A percentile compares a stretch with the other conserved stretches of the same genome.
Conservation (phyloP, 306 rosid genomes). For the Cyamopsis tetragonoloba region DNA sequence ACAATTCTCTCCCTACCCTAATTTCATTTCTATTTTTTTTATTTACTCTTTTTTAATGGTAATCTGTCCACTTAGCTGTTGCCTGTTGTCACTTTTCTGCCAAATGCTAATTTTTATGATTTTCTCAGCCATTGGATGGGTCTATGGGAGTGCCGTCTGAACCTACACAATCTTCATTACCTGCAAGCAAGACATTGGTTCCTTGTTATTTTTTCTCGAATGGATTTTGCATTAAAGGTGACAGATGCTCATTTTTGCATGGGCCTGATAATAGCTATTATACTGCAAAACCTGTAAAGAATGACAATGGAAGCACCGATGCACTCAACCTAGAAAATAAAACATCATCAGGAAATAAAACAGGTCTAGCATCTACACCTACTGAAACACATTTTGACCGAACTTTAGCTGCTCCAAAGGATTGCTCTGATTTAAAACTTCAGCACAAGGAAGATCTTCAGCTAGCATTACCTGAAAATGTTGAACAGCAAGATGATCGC, state of each 20-base stretch:
- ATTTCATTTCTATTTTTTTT: not conserved
- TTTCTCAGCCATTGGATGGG: conserved; percentile 70
- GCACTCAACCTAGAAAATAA: conserved; percentile 38
- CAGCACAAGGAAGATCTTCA: conserved; percentile 35
- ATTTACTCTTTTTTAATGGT: not conserved
- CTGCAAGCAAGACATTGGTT: conserved; percentile 54
- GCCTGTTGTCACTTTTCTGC: conserved; percentile 10
- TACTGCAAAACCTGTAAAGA: conserved; percentile 43
- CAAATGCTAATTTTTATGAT: conserved; percentile 22
- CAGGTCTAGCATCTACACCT: conserved; percentile 26
- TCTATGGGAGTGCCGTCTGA: conserved; percentile 53
- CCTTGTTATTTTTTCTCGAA: conserved; percentile 75
- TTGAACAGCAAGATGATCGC: conserved; percentile 25
- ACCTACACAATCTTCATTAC: conserved; percentile 42
- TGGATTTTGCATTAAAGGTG: conserved; percentile 85
- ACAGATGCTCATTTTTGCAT: conserved; percentile 68
- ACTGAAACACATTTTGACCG: conserved; percentile 22
- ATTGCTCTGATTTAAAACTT: conserved; percentile 24
- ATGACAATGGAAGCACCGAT: conserved; percentile 38
- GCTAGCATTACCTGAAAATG: conserved; percentile 29
- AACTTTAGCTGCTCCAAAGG: conserved; percentile 33
- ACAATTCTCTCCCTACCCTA: not conserved
- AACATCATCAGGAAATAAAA: conserved; percentile 33
- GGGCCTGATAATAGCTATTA: conserved; percentile 33
- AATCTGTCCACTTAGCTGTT: conserved; percentile 12